Base-by-base conservation (phyloP, 768 basidiomycete species). In the Saitozyma sp. region DNA sequence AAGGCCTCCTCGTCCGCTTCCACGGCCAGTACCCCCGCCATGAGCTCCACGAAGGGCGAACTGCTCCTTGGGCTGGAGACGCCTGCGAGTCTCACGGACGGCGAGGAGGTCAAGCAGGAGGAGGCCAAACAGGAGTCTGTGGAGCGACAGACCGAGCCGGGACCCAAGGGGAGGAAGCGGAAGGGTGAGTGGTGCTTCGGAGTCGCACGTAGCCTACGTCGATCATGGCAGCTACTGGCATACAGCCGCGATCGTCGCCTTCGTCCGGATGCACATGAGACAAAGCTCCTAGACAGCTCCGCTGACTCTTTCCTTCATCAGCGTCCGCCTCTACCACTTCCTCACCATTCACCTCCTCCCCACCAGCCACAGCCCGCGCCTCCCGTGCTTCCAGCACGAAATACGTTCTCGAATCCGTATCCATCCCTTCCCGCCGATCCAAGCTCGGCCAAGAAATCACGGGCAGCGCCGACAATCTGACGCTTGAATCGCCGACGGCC, bases 391-490 rank as follows among this genome's bases (percentile, higher is more conserved):
- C 57, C 3, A n/a, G 54, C 0, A 64, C 56, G 19, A 14, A 49
- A 54, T 71, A 67, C 40, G 40, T 45, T 11, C 55, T 75, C 37
- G 70, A 72, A 10, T 71, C 67, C n/a, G 65, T 73, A 9, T 59
- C 62, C 17, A 52, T 75, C 0, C 70, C 71, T 9, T 41, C 56
- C 14, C 55, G 71, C 55, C 52, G 74, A 37, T 75, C 74, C 9
- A 69, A 66, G 55, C 56, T 75, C 14, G 66, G 65, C 6, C 17
- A 55, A 41, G 74, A 72, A 16, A 70, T 71, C 50, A 75, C 74
- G 0, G 64, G 57, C 3, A 73, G 71, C 49, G 58, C 62, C 2
- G 74, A 75, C 50, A 75, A 75, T 48, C 42, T 73, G 40, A 75
- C 74, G 7, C 67, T 75, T 10, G 69, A 64, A 10, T 71, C 69